Evolutionary conservation across 208 protist genomes (phyloP).

Genomic region (Leishmania major): DNA sequence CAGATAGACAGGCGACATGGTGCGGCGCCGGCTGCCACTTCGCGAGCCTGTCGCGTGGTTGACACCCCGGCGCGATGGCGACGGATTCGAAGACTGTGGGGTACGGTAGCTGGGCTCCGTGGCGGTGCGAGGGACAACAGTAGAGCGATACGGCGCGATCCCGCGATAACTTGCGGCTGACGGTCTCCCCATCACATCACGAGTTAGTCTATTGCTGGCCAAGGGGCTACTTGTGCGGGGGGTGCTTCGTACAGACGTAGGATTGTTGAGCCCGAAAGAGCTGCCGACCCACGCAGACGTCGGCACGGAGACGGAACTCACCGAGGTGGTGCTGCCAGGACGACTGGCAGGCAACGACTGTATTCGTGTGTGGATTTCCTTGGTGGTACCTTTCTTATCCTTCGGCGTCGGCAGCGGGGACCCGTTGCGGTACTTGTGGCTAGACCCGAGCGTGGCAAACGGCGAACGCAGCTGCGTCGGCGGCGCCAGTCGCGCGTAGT

Average conservation of each 20-base stretch:
- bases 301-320: conserved; percentile 15
- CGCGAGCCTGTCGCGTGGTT: conserved; percentile 5
- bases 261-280: background rate
- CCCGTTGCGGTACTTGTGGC: conserved; percentile 81
- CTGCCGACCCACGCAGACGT: background rate
- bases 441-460: conserved; percentile 69
- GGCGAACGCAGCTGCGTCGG: conserved; percentile 49
- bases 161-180: conserved; percentile 50
- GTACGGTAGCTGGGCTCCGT: conserved; percentile 8
- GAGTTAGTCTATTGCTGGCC: background rate
- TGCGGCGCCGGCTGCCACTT: conserved; percentile 27
- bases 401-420: conserved; percentile 72
- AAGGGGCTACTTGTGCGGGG: conserved; percentile 3
- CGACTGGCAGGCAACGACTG: conserved; percentile 21
- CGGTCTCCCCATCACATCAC: conserved; percentile 15
- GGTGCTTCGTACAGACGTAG: conserved; percentile 1
- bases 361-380: conserved; percentile 21
- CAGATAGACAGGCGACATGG: conserved; percentile 16
- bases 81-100: conserved; percentile 11
- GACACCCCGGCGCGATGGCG: conserved; percentile 12
- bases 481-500: conserved; percentile 51
- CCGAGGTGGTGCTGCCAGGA: conserved; percentile 3
- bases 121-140: conserved; percentile 6
- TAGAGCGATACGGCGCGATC: conserved; percentile 57
- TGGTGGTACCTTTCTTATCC: conserved; percentile 37